Evolutionary conservation across 208 protist genomes (phyloP), one percentile per base, ranked within the genome.

Genomic region (Leishmania lainsoni): DNA sequence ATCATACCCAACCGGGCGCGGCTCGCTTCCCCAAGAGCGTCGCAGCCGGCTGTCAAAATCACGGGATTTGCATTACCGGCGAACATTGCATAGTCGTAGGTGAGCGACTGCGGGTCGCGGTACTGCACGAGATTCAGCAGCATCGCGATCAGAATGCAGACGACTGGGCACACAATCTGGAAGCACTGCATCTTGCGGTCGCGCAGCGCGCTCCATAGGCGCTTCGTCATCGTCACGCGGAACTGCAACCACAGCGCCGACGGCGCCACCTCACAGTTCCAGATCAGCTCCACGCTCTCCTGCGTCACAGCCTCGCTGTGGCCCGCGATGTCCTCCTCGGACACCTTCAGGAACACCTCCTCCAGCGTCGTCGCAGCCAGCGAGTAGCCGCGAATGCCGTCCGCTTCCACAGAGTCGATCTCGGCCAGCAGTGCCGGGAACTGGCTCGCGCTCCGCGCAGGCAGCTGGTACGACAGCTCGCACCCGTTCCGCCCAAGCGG

Each of bases 311-410:
- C 17, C 35, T 80, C 42, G 80, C 83, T 86, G 98, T 91, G 66
- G 98, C 98, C 5, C 90, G 92, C 66, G 98, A 95, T 42, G 48
- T 81, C 79, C 58, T 76, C 81, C 49, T 80, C 81, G 52, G 90
- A 89, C 42, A 94, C 86, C 56, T 78, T 66, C 63, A 45, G 4
- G 63, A 95, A 96, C 26, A 96, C 89, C 75, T 96, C 89, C 78
- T 96, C 93, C 42, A 96, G 81, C 58, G 92, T 94, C n/a, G 92
- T 94, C 20, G 86, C 87, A 39, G 87, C 87, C 45, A 97, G 75
- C 14, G 88, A 75, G 84, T 91, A 94, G 45, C 76, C 80, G 20
- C 81, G 78, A 16, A 95, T 80, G n/a, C 91, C 87, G 5, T 81
- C 58, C n/a, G 56, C 66, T 14, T 85, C 70, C 2, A 89, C 83